These are phyloP conservation scores for Cylindrodendrum hubeiense DNA, from an alignment of 2,329 filamentous ascomycete species.

Conservation along the genomic window DNA sequence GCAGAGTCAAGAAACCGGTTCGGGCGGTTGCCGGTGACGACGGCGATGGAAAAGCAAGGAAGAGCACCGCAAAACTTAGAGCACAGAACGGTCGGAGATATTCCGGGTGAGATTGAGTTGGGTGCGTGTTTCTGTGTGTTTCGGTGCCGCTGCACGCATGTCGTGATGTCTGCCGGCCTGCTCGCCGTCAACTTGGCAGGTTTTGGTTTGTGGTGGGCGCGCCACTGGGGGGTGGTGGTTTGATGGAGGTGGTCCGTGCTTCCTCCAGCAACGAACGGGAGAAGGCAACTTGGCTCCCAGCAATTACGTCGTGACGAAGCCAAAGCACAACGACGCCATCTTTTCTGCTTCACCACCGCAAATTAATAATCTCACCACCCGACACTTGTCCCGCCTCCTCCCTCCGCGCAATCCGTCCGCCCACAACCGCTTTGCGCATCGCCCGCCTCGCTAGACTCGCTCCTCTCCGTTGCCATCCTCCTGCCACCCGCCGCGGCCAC, in stretches of 20 bases:
- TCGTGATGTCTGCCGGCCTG: constrained; percentile 4
- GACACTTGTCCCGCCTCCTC: neutral
- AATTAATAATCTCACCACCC: constrained; percentile 13
- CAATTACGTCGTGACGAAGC: constrained; percentile 37
- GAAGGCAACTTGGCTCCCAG: constrained; percentile 35
- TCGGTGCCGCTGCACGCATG: neutral
- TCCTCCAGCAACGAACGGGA: constrained; percentile 26
- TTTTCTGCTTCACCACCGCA: constrained; percentile 16
- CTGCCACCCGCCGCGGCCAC: neutral
- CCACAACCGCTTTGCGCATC: neutral
- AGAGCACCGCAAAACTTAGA: neutral
- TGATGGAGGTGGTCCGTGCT: constrained; percentile 26
- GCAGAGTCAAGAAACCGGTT: neutral
- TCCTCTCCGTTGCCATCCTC: constrained; percentile 5
- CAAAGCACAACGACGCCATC: constrained; percentile 17
- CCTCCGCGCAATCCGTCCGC: constrained; percentile 1
- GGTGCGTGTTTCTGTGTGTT: neutral
- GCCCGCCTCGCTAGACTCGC: neutral
- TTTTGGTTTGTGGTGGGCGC: neutral
- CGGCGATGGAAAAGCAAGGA: neutral
- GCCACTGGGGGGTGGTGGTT: neutral
- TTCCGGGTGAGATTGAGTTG: neutral
- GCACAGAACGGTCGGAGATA: neutral
- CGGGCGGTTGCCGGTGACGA: neutral
- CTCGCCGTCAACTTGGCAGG: neutral